phyloP scores from a whole-genome alignment of 768 basidiomycete species.

The Chalciporus pseudorubinellus region DNA sequence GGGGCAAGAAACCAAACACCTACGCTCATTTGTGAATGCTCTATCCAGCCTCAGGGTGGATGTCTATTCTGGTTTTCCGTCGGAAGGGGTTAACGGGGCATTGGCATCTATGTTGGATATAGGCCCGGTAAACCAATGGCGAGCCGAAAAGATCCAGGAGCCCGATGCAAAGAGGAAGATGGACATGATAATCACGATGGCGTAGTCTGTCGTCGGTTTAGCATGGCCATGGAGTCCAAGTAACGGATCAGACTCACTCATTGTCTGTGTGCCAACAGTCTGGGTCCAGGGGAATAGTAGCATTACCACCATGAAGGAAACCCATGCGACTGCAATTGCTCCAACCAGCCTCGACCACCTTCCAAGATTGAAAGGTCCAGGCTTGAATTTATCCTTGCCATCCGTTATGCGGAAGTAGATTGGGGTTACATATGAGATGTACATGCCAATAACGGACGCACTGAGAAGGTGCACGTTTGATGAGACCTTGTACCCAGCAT shows the following conservation, averaged over 20 bases:
- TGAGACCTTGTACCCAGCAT: too few relatives aligned
- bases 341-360: constrained; percentile 32
- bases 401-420: constrained; percentile 37
- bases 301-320: constrained; percentile 34
- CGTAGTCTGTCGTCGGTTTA: constrained; percentile 14
- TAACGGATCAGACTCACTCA: constrained; percentile 30
- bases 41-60: too few relatives aligned
- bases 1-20: neutral
- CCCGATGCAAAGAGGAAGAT: constrained; percentile 31
- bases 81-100: too few relatives aligned
- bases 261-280: constrained; percentile 21
- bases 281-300: constrained; percentile 33
- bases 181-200: constrained; percentile 29
- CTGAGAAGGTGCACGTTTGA: constrained; percentile 8
- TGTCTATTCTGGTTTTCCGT: too few relatives aligned
- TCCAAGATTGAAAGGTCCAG: constrained; percentile 35
- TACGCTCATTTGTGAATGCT: too few relatives aligned
- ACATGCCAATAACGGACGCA: constrained; percentile 34
- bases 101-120: constrained; percentile 26
- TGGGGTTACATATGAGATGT: constrained; percentile 39
- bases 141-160: constrained; percentile 35
- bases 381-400: constrained; percentile 31
- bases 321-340: constrained; percentile 29
- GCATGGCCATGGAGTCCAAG: neutral
- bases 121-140: constrained; percentile 36